phyloP scores from a whole-genome alignment of 108 stramenopile species.

The Chaetoceros tenuissimus region DNA sequence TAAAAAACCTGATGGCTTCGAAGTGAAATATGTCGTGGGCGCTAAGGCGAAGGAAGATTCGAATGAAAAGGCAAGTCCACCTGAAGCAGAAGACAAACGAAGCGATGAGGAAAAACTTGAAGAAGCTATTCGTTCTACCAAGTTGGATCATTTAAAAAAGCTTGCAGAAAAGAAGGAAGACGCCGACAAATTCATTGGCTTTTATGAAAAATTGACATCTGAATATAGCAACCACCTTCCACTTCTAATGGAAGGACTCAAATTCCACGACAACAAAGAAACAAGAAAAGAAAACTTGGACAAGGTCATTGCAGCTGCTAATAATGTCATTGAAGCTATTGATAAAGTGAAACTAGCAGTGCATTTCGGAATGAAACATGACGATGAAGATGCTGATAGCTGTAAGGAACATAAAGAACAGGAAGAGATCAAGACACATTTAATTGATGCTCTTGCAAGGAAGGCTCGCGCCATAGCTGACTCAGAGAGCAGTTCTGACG shows the following conservation, averaged over 20 bases:
- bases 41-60: slow-evolving; percentile 21
- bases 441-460: slow-evolving; percentile 32
- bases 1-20: slow-evolving; percentile 39
- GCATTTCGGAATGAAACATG: slow-evolving; percentile 29
- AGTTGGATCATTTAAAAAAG: slow-evolving; percentile 29
- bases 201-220: slow-evolving; percentile 11
- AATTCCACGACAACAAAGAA: slow-evolving; percentile 16
- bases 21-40: slow-evolving; percentile 21
- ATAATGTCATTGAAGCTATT: slow-evolving; percentile 13
- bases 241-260: slow-evolving; percentile 21
- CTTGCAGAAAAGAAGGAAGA: slow-evolving; percentile 17
- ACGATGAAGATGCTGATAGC: slow-evolving; percentile 16
- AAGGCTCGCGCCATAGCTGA: slow-evolving; percentile 23
- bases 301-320: slow-evolving; percentile 20
- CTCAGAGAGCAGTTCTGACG: slow-evolving; percentile 1
- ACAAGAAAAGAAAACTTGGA: slow-evolving; percentile 10
- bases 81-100: slow-evolving; percentile 30
- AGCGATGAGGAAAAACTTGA: slow-evolving; percentile 28
- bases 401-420: slow-evolving; percentile 34
- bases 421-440: slow-evolving; percentile 26
- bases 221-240: slow-evolving; percentile 28
- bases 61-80: slow-evolving; percentile 9
- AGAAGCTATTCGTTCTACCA: slow-evolving; percentile 31
- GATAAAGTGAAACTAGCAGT: slow-evolving; percentile 27
- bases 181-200: slow-evolving; percentile 18